Evolutionary conservation across 352 stramenopile species (phyloP).

Genomic region (Globisporangium parvum): DNA sequence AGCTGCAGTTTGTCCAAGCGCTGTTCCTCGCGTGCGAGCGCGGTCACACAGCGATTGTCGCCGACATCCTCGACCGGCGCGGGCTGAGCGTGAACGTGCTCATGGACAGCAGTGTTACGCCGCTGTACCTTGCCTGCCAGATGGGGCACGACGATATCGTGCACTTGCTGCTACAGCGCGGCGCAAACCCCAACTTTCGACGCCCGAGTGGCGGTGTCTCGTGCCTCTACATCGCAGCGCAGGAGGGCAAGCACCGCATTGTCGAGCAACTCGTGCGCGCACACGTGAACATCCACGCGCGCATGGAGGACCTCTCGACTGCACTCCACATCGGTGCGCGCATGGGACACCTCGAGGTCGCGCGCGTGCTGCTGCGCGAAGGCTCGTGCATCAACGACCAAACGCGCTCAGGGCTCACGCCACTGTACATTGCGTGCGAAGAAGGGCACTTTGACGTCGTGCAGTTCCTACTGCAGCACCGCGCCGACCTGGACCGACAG

Average conservation of each 20-base stretch:
- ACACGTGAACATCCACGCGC: conserved; percentile 48
- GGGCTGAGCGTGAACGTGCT: conserved; percentile 59
- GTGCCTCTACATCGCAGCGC: conserved; percentile 72
- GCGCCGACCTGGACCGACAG: conserved; percentile 24
- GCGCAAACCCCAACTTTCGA: conserved; percentile 60
- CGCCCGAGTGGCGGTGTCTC: conserved; percentile 59
- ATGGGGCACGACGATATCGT: conserved; percentile 73
- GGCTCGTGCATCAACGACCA: conserved; percentile 59
- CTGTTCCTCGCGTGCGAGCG: conserved; percentile 79
- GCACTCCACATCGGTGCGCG: conserved; percentile 74
- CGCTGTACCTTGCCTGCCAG: conserved; percentile 79
- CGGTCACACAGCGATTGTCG: conserved; percentile 56
- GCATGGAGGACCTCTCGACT: conserved; percentile 75
- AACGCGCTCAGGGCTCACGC: conserved; percentile 70
- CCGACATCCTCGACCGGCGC: conserved; percentile 49
- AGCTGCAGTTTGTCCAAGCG: conserved; percentile 46
- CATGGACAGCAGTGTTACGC: conserved; percentile 75
- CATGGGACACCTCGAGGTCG: conserved; percentile 65
- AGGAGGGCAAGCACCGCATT: conserved; percentile 66
- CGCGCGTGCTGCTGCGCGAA: conserved; percentile 37
- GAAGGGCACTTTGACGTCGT: conserved; percentile 70
- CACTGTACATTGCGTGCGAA: conserved; percentile 81
- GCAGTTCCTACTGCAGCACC: conserved; percentile 39
- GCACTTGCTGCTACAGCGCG: conserved; percentile 42
- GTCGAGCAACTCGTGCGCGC: conserved; percentile 45